phyloP scores from a whole-genome alignment of 768 basidiomycete species.

The Pleurotus citrinopileatus region DNA sequence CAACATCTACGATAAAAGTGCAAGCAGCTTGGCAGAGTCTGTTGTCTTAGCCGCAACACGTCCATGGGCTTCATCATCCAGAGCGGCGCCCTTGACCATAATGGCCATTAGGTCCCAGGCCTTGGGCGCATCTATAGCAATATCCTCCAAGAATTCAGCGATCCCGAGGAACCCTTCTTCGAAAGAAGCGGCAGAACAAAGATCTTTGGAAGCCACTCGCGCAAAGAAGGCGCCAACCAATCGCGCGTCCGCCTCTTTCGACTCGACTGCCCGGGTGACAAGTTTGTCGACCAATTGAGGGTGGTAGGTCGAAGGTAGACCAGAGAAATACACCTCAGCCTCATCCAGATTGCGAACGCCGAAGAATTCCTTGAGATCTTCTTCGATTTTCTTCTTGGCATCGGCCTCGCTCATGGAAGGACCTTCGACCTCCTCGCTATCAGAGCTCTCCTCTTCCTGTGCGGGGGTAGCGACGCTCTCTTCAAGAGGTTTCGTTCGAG shows the following conservation, averaged over 20 bases:
- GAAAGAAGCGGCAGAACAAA: conserved; percentile 59
- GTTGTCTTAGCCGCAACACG: conserved; percentile 60
- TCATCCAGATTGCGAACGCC: conserved; percentile 81
- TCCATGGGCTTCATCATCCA: conserved; percentile 58
- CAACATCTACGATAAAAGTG: conserved; percentile 50
- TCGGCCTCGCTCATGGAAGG: conserved; percentile 62
- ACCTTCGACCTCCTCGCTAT: conserved; percentile 35
- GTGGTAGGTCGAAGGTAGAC: conserved; percentile 64
- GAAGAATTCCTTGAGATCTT: conserved; percentile 87
- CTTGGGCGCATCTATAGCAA: conserved; percentile 87
- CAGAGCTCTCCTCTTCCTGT: conserved; percentile 47
- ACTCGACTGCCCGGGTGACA: conserved; percentile 69
- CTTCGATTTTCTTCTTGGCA: conserved; percentile 71
- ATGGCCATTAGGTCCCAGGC: conserved; percentile 75
- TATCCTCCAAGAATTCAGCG: conserved; percentile 81
- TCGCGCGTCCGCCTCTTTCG: conserved; percentile 77
- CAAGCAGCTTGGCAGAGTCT: conserved; percentile 59
- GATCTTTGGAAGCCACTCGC: conserved; percentile 54
- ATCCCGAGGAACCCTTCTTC: conserved; percentile 71
- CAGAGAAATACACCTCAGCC: conserved; percentile 82
- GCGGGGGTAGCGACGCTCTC: conserved; percentile 36
- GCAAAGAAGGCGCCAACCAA: conserved; percentile 76
- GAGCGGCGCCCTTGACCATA: conserved; percentile 66
- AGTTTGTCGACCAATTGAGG: conserved; percentile 71
- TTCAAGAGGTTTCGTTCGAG: conserved; percentile 71